A percentile compares a stretch with the other conserved stretches of the same genome.
Evolutionary conservation across 1,139 yeast species (phyloP).

Genomic region (Scheffersomyces cryptocercus): DNA sequence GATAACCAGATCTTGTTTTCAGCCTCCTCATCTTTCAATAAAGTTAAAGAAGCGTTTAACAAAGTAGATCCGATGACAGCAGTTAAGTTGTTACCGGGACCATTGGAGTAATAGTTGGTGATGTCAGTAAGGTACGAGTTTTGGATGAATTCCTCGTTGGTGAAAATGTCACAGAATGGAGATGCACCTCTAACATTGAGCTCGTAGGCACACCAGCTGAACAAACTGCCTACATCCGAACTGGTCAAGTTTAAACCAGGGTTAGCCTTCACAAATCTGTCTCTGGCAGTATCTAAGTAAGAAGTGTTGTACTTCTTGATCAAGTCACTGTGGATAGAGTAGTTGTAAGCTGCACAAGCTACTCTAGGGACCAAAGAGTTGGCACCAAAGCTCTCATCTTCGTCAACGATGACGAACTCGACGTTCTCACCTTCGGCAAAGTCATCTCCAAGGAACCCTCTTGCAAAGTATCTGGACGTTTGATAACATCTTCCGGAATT

Average conservation of each 20-base stretch:
- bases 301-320: slow-evolving; percentile 16
- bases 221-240: slow-evolving; percentile 40
- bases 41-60: slow-evolving; percentile 31
- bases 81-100: slow-evolving; percentile 23
- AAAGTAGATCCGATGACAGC: slow-evolving; percentile 30
- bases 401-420: slow-evolving; percentile 10
- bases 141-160: slow-evolving; percentile 47
- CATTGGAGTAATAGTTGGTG: slow-evolving; percentile 32
- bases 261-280: slow-evolving; percentile 36
- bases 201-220: slow-evolving; percentile 55
- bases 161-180: slow-evolving; percentile 51
- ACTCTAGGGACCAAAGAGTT: slow-evolving; percentile 20
- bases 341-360: slow-evolving; percentile 28
- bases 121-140: slow-evolving; percentile 47
- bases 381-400: slow-evolving; percentile 16
- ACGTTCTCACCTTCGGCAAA: slow-evolving; percentile 9
- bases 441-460: slow-evolving; percentile 29
- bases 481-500: slow-evolving; percentile 16
- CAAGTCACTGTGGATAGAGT: slow-evolving; percentile 15
- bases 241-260: slow-evolving; percentile 42
- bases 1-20: slow-evolving; percentile 43
- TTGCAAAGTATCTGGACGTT: slow-evolving; percentile 17
- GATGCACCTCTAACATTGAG: slow-evolving; percentile 49
- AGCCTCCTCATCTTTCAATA: slow-evolving; percentile 25
- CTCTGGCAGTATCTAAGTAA: slow-evolving; percentile 36